Evolutionary conservation across 1,139 yeast genomes (phyloP).

Genomic region (Magnusiomyces paraingens): DNA sequence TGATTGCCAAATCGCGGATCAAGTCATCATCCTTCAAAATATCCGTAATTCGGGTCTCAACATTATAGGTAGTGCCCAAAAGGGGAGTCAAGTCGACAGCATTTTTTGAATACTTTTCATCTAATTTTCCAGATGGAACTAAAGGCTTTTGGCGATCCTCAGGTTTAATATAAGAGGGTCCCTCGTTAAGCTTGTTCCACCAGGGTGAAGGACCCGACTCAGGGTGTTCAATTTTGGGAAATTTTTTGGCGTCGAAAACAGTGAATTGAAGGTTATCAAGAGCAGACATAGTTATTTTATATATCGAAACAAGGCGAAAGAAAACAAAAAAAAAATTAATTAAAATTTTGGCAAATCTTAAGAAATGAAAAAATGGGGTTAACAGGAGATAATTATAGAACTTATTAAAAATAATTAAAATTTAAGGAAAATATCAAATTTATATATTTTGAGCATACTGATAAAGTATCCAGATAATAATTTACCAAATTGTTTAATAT

Average conservation of each 20-base stretch:
- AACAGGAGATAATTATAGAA: too few relatives aligned
- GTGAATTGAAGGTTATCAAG: conserved; percentile 7
- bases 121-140: conserved; percentile 1
- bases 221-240: neutral
- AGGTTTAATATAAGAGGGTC: conserved; percentile 18
- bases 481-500: neutral
- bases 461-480: neutral
- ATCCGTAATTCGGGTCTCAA: conserved; percentile 2
- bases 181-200: conserved; percentile 21
- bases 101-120: conserved; percentile 2
- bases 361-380: too few relatives aligned
- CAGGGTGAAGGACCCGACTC: conserved; percentile 21
- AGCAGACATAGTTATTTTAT: conserved; percentile 4
- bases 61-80: conserved; percentile 7
- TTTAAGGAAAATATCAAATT: neutral
- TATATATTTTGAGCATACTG: neutral
- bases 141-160: neutral
- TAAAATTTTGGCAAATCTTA: too few relatives aligned
- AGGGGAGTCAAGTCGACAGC: conserved; percentile 4
- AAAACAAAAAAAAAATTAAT: neutral
- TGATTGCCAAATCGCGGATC: conserved; percentile 50
- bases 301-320: neutral
- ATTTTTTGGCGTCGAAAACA: neutral
- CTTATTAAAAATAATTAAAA: neutral
- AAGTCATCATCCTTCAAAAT: conserved; percentile 39